Evolutionary conservation across 2,329 filamentous ascomycete species (phyloP), one percentile per base, ranked within the genome.

Genomic region (Cercospora janseana): DNA sequence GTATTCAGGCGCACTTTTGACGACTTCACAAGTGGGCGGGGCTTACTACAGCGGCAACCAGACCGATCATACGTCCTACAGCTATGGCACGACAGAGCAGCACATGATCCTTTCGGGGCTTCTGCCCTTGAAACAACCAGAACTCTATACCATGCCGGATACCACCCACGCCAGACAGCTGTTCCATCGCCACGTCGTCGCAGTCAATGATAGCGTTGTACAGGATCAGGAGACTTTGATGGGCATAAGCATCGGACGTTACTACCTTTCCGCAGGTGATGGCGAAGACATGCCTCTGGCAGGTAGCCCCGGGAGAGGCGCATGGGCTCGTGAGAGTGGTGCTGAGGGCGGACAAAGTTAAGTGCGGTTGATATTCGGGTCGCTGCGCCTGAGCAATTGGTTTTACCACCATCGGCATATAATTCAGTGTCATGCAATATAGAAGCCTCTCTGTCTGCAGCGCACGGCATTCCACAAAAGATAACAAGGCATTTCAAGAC

Each of bases 21-120:
- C 61, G 2, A 86, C 82, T 0, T 74, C 63, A 31, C 79, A 83
- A 55, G 78, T 79, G 29, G 82, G 82, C 24, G 77, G 73, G 4
- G 83, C 81, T 4, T 68, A 63, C 23, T 86, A 82, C 63, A 69
- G 74, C n/a, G 46, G 75, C 26, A 67, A 69, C 21, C 63, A 69
- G n/a, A 72, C 77, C 8, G 70, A 71, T 54, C 74, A 69, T 54
- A 70, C 64, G 43, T 75, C 75, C 41, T 76, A 69, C 12, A 79
- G 79, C 12, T 78, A 69, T 44, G 83, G 83, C 6, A 74, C 68
- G 18, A 82, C 79, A 5, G 72, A 72, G 49, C 83, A 87, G 66
- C 67, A 71, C 2, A 79, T 85, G 54, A 65, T 59, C 5, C 81
- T 87, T 54, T 70, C 70, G n/a, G 76, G 77, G 4, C 61, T 78